Conservation (phyloP, 2,329 filamentous ascomycete genomes). For the Phialophora tarda region DNA sequence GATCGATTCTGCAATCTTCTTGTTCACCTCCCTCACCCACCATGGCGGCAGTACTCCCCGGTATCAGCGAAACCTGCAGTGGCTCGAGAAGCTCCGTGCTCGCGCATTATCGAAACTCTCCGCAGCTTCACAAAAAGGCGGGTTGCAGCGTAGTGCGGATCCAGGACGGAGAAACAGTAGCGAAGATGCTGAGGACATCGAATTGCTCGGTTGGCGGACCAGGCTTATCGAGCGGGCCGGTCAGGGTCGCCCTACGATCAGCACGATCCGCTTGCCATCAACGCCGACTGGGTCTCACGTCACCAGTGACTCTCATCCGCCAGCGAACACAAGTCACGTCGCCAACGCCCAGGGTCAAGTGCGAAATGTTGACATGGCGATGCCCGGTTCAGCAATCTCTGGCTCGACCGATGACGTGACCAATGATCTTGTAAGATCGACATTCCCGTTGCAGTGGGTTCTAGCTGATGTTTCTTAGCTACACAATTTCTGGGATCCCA, state of each 20-base stretch:
- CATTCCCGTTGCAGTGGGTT: not conserved
- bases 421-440: conserved; percentile 25
- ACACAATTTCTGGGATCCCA: conserved; percentile 27
- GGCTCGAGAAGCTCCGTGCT: conserved; percentile 25
- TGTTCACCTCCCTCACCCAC: conserved; percentile 24
- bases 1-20: conserved; percentile 21
- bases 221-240: conserved; percentile 27
- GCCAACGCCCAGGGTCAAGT: too few species aligned
- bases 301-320: conserved; percentile 3
- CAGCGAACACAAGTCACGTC: too few species aligned
- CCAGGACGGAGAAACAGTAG: too few species aligned
- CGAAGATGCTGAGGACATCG: conserved; percentile 22
- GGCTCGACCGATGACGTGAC: too few species aligned
- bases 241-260: conserved; percentile 17
- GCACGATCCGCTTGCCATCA: conserved; percentile 19
- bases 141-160: too few species aligned
- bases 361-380: too few species aligned
- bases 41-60: conserved; percentile 17
- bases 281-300: conserved; percentile 8
- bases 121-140: not conserved
- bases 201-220: conserved; percentile 27
- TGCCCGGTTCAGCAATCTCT: too few species aligned
- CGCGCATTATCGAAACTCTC: conserved; percentile 24
- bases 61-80: conserved; percentile 22
- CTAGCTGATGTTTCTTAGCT: conserved; percentile 15